Evolutionary conservation across 768 basidiomycete genomes (phyloP).

Genomic region (Mycena polygramma): DNA sequence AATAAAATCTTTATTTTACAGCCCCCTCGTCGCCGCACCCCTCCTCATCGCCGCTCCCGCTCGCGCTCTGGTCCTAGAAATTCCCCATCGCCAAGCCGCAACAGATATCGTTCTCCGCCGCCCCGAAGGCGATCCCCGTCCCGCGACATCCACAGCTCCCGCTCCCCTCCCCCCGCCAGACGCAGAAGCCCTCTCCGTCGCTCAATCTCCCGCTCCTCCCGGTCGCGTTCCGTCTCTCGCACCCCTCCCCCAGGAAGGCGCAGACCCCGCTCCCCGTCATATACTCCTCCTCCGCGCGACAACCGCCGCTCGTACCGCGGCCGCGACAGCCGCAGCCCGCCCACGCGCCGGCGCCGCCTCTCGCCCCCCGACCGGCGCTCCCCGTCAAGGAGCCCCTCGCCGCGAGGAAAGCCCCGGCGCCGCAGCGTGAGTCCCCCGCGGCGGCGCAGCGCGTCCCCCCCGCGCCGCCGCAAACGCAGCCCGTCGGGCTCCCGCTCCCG

Average conservation of each 20-base stretch:
- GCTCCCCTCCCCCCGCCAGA: slow-evolving; percentile 47
- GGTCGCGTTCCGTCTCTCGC: slow-evolving; percentile 47
- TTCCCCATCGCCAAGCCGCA: slow-evolving; percentile 48
- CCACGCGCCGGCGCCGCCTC: slow-evolving; percentile 58
- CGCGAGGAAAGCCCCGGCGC: slow-evolving; percentile 52
- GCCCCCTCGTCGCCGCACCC: slow-evolving; percentile 62
- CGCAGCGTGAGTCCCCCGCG: slow-evolving; percentile 49
- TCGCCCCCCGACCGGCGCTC: slow-evolving; percentile 45
- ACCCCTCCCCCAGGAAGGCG: slow-evolving; percentile 44
- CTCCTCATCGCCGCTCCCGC: slow-evolving; percentile 61
- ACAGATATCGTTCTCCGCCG: slow-evolving; percentile 55
- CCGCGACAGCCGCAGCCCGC: slow-evolving; percentile 69
- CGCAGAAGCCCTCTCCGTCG: slow-evolving; percentile 46
- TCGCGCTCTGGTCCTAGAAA: slow-evolving; percentile 36
- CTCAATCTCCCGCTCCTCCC: slow-evolving; percentile 37
- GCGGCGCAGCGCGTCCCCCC: slow-evolving; percentile 48
- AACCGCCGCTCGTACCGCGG: slow-evolving; percentile 48
- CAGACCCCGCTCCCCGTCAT: slow-evolving; percentile 59
- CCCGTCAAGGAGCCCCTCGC: slow-evolving; percentile 51
- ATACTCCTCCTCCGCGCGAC: slow-evolving; percentile 63
- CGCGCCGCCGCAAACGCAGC: slow-evolving; percentile 44
- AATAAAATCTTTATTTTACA: slow-evolving; percentile 39
- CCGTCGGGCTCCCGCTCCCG: slow-evolving; percentile 49
- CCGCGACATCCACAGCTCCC: slow-evolving; percentile 50
- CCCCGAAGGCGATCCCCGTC: slow-evolving; percentile 59